These are phyloP conservation scores for Moesziomyces globuligerus DNA, from an alignment of 1,284 basidiomycete species.

Conservation along the genomic window DNA sequence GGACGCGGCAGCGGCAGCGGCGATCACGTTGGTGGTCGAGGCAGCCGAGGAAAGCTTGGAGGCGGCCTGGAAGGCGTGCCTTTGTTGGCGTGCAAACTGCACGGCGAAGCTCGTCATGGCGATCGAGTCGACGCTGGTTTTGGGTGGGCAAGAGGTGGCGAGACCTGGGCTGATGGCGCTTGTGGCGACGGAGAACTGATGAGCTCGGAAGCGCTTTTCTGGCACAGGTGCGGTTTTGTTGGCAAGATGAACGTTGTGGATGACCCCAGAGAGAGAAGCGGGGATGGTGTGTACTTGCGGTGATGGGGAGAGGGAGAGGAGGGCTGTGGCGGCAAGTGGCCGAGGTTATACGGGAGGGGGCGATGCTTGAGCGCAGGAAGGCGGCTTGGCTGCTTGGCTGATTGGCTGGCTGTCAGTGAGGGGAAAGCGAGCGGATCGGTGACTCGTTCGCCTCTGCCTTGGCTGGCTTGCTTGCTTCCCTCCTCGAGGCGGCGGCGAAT, in stretches of 20 bases:
- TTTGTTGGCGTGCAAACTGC: conserved; percentile 50
- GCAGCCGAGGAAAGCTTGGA: conserved; percentile 30
- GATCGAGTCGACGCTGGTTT: conserved; percentile 10
- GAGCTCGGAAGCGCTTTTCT: neutral
- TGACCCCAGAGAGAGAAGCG: too few species aligned
- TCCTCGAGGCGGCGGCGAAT: too few species aligned
- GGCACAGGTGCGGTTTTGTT: neutral
- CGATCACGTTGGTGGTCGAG: conserved; percentile 20
- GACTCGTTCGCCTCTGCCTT: too few species aligned
- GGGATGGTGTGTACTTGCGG: neutral
- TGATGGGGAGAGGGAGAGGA: neutral
- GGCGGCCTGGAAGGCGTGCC: conserved; percentile 44
- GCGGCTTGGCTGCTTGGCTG: too few species aligned
- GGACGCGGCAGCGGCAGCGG: conserved; percentile 22
- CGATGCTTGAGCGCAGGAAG: too few species aligned
- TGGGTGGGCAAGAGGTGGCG: neutral
- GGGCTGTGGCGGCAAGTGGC: neutral
- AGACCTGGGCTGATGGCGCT: too few species aligned
- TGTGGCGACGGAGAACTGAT: conserved; percentile 15
- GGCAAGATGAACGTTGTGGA: neutral
- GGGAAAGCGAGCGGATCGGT: conserved; percentile 6
- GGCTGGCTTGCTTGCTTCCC: too few species aligned
- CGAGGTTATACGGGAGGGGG: conserved; percentile 4
- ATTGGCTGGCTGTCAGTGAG: too few species aligned
- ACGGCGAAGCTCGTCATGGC: conserved; percentile 49